Conservation (phyloP, 2,329 filamentous ascomycete genomes). For the Alternaria rosae region DNA sequence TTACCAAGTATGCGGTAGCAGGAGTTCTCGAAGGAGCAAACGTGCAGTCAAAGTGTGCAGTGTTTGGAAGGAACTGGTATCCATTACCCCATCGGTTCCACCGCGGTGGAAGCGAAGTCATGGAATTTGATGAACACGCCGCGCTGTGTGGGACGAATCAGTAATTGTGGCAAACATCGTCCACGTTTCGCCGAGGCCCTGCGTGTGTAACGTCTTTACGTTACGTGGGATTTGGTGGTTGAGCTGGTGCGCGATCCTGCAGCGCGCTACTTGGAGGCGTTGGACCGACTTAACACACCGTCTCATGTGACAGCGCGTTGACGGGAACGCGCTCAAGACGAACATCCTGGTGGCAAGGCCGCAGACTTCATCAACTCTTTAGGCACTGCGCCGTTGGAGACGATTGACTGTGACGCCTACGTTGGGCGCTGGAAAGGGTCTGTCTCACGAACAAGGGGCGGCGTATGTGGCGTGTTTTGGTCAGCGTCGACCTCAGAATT, state of each 20-base stretch:
- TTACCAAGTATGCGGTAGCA: not conserved
- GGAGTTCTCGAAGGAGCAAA: not conserved
- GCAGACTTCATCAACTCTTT: not conserved
- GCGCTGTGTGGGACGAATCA: constrained; percentile 29
- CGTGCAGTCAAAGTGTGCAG: constrained; percentile 1
- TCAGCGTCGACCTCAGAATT: constrained; percentile 29
- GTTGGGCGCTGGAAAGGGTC: not conserved
- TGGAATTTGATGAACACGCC: constrained; percentile 27
- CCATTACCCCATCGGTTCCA: constrained; percentile 25
- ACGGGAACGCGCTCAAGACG: not conserved
- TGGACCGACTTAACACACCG: not conserved
- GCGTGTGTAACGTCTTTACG: constrained; percentile 34
- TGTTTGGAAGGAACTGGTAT: not conserved
- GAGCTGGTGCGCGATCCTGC: not conserved
- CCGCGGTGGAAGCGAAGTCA: constrained; percentile 4
- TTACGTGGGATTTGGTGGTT: constrained; percentile 38
- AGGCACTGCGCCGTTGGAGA: not conserved
- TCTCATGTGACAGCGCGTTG: constrained; percentile 13
- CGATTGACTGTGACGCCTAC: not conserved
- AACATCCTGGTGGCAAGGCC: not conserved
- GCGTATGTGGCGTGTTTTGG: constrained; percentile 6
- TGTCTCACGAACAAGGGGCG: constrained; percentile 3
- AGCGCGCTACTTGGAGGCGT: not conserved
- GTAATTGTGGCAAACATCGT: constrained; percentile 24
- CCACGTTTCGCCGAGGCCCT: constrained; percentile 21